These are phyloP conservation scores for Ogataea pignaliae DNA, from an alignment of 805 yeast species.

Conservation along the genomic window DNA sequence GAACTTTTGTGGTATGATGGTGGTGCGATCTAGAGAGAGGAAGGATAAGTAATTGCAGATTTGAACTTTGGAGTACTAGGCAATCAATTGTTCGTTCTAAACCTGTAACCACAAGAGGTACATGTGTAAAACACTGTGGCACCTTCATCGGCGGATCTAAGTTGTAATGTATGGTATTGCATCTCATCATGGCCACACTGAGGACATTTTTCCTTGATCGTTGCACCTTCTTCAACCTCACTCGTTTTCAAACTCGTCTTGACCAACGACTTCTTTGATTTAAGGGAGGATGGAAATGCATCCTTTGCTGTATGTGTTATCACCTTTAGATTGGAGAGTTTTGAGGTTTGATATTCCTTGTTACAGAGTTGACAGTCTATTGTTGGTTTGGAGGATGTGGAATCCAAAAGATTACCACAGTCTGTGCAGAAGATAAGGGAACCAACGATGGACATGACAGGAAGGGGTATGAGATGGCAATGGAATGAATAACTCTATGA, in stretches of 20 bases:
- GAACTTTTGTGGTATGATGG: too few species aligned
- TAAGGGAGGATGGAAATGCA: slow-evolving; percentile 87
- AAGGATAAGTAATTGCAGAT: too few species aligned
- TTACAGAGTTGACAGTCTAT: slow-evolving; percentile 55
- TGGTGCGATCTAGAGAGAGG: too few species aligned
- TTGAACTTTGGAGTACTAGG: not conserved
- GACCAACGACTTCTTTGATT: slow-evolving; percentile 81
- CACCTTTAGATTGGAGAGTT: slow-evolving; percentile 77
- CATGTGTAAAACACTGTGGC: slow-evolving; percentile 98
- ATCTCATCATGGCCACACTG: slow-evolving; percentile 97
- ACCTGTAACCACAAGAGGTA: slow-evolving; percentile 85
- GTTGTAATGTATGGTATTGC: slow-evolving; percentile 94
- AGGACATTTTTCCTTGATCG: slow-evolving; percentile 97
- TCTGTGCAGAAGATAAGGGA: slow-evolving; percentile 88
- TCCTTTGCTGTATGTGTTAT: slow-evolving; percentile 84
- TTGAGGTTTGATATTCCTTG: slow-evolving; percentile 36
- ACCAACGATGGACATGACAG: slow-evolving; percentile 86
- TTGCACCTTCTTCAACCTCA: slow-evolving; percentile 92
- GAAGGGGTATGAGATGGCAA: too few species aligned
- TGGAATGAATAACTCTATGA: too few species aligned
- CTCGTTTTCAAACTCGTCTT: slow-evolving; percentile 73
- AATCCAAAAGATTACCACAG: slow-evolving; percentile 87
- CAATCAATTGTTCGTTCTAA: slow-evolving; percentile 81
- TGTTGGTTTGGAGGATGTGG: slow-evolving; percentile 44
- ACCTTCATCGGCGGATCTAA: slow-evolving; percentile 99